These are phyloP conservation scores for Adansonia madagascariensis DNA, from an alignment of 441 rosid genomes.

Conservation along the genomic window DNA sequence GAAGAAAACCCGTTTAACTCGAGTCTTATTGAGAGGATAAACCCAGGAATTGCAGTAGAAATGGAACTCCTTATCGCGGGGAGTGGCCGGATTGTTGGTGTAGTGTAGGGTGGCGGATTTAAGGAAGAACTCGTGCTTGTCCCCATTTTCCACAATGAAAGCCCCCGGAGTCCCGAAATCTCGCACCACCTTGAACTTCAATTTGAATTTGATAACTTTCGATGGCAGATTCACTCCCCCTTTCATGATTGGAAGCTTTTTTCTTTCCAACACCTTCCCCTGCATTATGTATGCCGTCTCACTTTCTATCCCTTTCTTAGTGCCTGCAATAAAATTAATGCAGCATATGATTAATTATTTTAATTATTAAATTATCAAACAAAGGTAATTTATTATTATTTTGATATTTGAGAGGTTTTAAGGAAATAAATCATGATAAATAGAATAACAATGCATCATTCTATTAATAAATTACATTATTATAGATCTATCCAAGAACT, in stretches of 20 bases:
- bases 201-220: constrained; percentile 22
- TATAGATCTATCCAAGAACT: too few species aligned
- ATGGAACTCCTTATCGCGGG: constrained; percentile 29
- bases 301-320: constrained; percentile 52
- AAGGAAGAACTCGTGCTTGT: constrained; percentile 58
- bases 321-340: not conserved
- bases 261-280: constrained; percentile 24
- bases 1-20: constrained; percentile 53
- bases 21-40: constrained; percentile 46
- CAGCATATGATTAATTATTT: too few species aligned
- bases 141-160: constrained; percentile 42
- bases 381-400: too few species aligned
- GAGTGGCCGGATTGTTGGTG: not conserved
- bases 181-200: constrained; percentile 40
- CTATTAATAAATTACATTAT: too few species aligned
- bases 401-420: too few species aligned
- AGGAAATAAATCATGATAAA: too few species aligned
- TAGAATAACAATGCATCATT: too few species aligned
- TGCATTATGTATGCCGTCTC: constrained; percentile 38
- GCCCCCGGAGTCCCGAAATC: constrained; percentile 62
- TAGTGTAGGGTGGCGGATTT: constrained; percentile 40
- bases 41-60: constrained; percentile 67
- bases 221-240: not conserved
- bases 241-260: not conserved
- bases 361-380: too few species aligned